Conservation (phyloP, 225 moss, liverwort and hornwort species). For the Lunularia cruciata region DNA sequence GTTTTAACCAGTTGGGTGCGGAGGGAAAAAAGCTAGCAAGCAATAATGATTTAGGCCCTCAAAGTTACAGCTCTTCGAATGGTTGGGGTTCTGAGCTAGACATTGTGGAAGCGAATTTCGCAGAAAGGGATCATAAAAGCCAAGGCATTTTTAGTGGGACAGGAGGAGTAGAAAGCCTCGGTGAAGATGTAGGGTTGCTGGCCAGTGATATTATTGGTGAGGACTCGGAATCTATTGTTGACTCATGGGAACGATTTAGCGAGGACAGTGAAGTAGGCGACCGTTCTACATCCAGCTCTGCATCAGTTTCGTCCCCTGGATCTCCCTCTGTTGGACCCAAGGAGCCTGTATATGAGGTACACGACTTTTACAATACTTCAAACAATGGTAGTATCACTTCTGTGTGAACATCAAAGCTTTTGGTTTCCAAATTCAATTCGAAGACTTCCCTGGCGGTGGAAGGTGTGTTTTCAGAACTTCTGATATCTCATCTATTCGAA, state of each 20-base stretch:
- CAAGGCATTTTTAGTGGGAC: background rate
- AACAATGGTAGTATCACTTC: background rate
- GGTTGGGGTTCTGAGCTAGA: slow-evolving; percentile 32
- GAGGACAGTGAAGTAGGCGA: slow-evolving; percentile 23
- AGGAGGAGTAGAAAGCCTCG: background rate
- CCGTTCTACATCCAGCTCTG: slow-evolving; percentile 24
- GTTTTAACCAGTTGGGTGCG: background rate
- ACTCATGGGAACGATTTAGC: slow-evolving; percentile 30
- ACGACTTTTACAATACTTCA: background rate
- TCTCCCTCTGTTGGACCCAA: slow-evolving; percentile 34
- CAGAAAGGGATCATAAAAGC: slow-evolving; percentile 11
- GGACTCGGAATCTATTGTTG: background rate
- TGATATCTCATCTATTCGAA: background rate
- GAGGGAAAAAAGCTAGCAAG: background rate
- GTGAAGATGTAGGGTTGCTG: slow-evolving; percentile 9
- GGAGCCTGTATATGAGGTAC: slow-evolving; percentile 51
- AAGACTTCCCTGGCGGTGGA: no score
- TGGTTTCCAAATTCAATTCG: no score
- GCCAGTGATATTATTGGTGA: background rate
- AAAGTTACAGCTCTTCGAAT: slow-evolving; percentile 9
- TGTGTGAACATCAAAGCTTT: no score
- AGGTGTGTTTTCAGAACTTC: background rate
- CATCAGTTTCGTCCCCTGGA: slow-evolving; percentile 17
- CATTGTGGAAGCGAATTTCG: slow-evolving; percentile 19
- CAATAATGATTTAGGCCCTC: background rate